Evolutionary conservation across 2,329 filamentous ascomycete species (phyloP).

Genomic region (Claviceps digitariae): DNA sequence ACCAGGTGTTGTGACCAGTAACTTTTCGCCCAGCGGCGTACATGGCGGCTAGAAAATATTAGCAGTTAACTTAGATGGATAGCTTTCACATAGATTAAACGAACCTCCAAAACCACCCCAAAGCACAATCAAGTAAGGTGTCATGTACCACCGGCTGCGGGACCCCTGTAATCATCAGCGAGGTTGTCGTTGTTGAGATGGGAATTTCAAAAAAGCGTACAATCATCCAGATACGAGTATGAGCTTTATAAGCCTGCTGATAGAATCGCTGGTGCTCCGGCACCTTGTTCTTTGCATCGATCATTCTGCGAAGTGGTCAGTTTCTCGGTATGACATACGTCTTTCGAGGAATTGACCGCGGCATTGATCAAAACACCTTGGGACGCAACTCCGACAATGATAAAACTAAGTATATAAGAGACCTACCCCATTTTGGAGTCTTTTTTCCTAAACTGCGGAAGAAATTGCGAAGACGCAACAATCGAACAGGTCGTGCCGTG

Average conservation of each 20-base stretch:
- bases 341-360: background rate
- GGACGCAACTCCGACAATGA: background rate
- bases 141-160: slow-evolving; percentile 50
- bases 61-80: background rate
- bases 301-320: slow-evolving; percentile 27
- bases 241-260: slow-evolving; percentile 56
- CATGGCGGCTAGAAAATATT: slow-evolving; percentile 32
- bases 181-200: background rate
- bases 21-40: slow-evolving; percentile 65
- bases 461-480: slow-evolving; percentile 11
- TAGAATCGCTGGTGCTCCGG: slow-evolving; percentile 62
- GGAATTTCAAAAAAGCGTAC: slow-evolving; percentile 34
- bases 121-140: slow-evolving; percentile 53
- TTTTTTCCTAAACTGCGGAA: slow-evolving; percentile 12
- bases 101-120: slow-evolving; percentile 50
- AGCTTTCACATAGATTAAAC: slow-evolving; percentile 16
- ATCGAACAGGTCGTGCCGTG: slow-evolving; percentile 13
- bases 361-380: background rate
- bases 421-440: slow-evolving; percentile 29
- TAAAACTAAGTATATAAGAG: too few species aligned
- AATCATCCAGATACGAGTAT: slow-evolving; percentile 64
- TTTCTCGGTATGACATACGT: slow-evolving; percentile 4
- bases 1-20: slow-evolving; percentile 70
- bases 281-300: slow-evolving; percentile 66
- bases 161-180: slow-evolving; percentile 35